Conservation (phyloP, 306 rosid species). For the Heteromeles arbutifolia region DNA sequence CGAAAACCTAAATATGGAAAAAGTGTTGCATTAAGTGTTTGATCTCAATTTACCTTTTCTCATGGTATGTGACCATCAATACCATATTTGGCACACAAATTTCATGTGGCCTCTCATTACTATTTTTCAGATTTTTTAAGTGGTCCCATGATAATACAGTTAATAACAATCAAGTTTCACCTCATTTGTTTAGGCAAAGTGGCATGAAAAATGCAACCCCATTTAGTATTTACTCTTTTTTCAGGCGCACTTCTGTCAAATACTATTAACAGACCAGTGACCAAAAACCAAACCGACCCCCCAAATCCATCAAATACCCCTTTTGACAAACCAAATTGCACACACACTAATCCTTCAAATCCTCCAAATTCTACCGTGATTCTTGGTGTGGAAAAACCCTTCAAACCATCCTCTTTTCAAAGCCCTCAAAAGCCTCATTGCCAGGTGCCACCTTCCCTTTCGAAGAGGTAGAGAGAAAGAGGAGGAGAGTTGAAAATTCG, state of each 20-base stretch:
- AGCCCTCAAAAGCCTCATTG: background rate
- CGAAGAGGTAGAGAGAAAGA: background rate
- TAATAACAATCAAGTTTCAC: background rate
- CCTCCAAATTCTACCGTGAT: background rate
- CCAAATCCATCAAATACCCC: background rate
- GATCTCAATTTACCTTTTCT: no score
- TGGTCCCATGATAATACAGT: background rate
- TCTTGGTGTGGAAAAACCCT: background rate
- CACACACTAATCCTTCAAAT: background rate
- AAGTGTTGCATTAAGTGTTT: no score
- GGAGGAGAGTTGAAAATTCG: background rate
- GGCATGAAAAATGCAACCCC: background rate
- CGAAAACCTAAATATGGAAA: no score
- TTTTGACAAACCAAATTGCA: background rate
- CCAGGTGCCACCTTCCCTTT: background rate
- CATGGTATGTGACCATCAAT: no score
- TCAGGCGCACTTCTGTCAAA: background rate
- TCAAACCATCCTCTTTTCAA: background rate
- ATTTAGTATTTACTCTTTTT: no score
- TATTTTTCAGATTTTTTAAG: no score
- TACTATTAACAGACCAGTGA: background rate
- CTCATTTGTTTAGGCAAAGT: background rate
- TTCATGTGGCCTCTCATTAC: no score
- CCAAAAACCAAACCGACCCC: background rate
- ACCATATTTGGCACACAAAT: no score